phyloP scores from a whole-genome alignment of 2,329 filamentous ascomycete species.

The Periconia sp. region DNA sequence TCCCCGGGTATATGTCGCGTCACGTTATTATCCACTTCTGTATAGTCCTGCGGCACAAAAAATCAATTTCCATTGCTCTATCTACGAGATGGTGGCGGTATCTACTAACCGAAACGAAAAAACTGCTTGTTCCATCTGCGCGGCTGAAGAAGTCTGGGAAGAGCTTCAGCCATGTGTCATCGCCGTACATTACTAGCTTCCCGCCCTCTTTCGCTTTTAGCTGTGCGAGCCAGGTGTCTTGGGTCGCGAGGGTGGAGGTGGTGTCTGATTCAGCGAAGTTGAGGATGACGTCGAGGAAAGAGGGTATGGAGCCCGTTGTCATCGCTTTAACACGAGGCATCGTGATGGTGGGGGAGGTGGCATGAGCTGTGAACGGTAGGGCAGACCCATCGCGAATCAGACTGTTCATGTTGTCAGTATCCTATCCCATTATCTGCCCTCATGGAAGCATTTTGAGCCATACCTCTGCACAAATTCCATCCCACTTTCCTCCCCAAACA shows the following conservation, averaged over 20 bases:
- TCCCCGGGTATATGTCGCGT: conserved; percentile 85
- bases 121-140: conserved; percentile 92
- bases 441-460: conserved; percentile 15
- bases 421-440: neutral
- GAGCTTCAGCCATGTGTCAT: conserved; percentile 97
- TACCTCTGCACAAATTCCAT: conserved; percentile 90
- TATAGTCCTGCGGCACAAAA: conserved; percentile 74
- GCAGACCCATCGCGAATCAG: conserved; percentile 84
- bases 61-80: conserved; percentile 42
- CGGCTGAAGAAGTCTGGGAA: conserved; percentile 89
- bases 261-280: conserved; percentile 96
- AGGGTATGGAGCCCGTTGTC: conserved; percentile 96
- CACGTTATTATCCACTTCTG: conserved; percentile 96
- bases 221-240: conserved; percentile 97
- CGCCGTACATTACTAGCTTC: conserved; percentile 91
- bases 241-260: conserved; percentile 81
- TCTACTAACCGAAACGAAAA: conserved; percentile 88
- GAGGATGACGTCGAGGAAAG: conserved; percentile 94
- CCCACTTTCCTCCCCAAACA: conserved; percentile 79
- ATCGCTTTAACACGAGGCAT: conserved; percentile 98
- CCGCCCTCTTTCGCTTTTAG: conserved; percentile 71
- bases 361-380: conserved; percentile 92
- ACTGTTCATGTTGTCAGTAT: conserved; percentile 54
- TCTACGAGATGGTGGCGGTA: conserved; percentile 34
- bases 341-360: conserved; percentile 94